These are phyloP conservation scores for Annulohypoxylon maeteangense DNA, from an alignment of 495 filamentous ascomycete genomes.

Conservation along the genomic window DNA sequence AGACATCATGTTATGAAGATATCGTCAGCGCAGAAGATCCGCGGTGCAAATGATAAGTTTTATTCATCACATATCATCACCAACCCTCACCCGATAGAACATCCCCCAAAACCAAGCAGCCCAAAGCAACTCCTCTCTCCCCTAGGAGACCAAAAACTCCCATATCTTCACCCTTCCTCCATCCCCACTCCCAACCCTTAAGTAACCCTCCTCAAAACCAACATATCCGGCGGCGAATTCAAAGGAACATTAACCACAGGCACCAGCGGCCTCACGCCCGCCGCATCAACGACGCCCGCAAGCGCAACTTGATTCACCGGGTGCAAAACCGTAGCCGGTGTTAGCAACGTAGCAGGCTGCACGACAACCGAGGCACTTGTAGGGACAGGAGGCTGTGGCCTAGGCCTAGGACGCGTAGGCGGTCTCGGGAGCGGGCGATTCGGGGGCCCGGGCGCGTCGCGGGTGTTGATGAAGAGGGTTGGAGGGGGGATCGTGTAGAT, in stretches of 20 bases:
- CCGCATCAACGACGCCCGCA: neutral
- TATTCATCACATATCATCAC: too few relatives aligned
- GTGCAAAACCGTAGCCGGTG: neutral
- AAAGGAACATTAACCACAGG: neutral
- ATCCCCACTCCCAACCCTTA: neutral
- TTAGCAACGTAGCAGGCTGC: neutral
- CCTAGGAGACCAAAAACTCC: too few relatives aligned
- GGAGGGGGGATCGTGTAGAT: slow-evolving; percentile 28
- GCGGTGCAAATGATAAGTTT: too few relatives aligned
- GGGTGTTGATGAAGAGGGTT: neutral
- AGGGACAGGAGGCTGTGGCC: neutral
- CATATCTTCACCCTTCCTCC: neutral
- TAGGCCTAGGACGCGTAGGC: slow-evolving; percentile 5
- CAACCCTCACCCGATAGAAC: too few relatives aligned
- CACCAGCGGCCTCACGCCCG: neutral
- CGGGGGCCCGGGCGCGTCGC: slow-evolving; percentile 21
- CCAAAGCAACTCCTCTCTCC: too few relatives aligned
- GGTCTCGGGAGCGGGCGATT: slow-evolving; percentile 11
- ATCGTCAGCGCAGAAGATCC: too few relatives aligned
- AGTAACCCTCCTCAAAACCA: neutral
- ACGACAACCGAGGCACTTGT: neutral
- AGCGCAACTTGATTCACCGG: neutral
- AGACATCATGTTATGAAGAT: too few relatives aligned
- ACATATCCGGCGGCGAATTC: neutral
- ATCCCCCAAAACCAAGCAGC: too few relatives aligned